Percentiles rank a stretch among this genome's conserved stretches.
Conservation (phyloP, 495 filamentous ascomycete species). For the Tuber brumale region DNA sequence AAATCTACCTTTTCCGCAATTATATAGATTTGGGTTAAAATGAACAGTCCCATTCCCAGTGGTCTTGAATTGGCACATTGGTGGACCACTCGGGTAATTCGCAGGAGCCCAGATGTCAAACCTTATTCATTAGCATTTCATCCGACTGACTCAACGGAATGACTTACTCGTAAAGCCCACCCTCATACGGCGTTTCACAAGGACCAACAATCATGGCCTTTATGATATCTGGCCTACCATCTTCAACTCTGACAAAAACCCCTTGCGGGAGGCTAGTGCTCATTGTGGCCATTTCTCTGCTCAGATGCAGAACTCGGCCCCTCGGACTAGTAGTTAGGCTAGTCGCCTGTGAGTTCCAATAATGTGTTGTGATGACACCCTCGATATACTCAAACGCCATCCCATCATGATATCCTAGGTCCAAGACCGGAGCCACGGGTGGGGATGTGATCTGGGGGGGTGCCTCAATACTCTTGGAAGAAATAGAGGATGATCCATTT, state of each 20-base stretch:
- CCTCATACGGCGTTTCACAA: slow-evolving; percentile 54
- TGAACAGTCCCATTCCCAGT: slow-evolving; percentile 46
- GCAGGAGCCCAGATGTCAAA: slow-evolving; percentile 52
- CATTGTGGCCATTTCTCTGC: slow-evolving; percentile 51
- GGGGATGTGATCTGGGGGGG: neutral
- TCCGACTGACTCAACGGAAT: neutral
- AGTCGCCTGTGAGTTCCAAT: slow-evolving; percentile 20
- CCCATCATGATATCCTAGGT: slow-evolving; percentile 15
- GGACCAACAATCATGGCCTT: slow-evolving; percentile 56
- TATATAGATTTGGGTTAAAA: slow-evolving; percentile 59
- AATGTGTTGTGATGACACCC: slow-evolving; percentile 20
- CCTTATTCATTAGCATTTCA: slow-evolving; percentile 15
- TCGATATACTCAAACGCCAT: slow-evolving; percentile 29
- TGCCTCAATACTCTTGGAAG: neutral
- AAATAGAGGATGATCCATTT: neutral
- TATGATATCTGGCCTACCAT: slow-evolving; percentile 52
- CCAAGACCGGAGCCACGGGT: neutral
- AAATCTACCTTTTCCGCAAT: slow-evolving; percentile 47
- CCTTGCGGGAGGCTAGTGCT: slow-evolving; percentile 52
- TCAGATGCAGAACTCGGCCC: slow-evolving; percentile 40
- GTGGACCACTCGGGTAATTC: slow-evolving; percentile 50
- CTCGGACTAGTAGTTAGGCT: slow-evolving; percentile 21
- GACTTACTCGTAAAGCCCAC: slow-evolving; percentile 53
- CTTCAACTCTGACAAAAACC: slow-evolving; percentile 54
- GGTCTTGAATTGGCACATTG: slow-evolving; percentile 49